phyloP scores from a whole-genome alignment of 768 basidiomycete genomes.

The Galerina marginata region DNA sequence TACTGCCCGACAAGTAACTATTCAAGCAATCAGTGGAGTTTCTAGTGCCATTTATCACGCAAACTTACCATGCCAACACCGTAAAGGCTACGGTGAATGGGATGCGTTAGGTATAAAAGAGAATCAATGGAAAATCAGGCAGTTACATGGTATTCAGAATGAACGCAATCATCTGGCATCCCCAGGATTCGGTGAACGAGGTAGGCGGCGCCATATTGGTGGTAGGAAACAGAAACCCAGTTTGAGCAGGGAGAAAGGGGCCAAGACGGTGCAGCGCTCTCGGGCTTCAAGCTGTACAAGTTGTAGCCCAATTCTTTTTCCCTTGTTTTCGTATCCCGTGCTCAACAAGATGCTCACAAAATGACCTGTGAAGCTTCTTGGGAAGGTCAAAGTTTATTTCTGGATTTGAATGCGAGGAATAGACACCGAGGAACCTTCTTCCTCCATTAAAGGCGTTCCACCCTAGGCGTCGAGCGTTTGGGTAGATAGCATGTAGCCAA shows the following conservation, averaged over 20 bases:
- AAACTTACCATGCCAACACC: background rate
- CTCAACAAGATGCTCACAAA: no score
- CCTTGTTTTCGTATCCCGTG: no score
- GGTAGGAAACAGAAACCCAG: background rate
- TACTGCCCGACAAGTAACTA: slow-evolving; percentile 17
- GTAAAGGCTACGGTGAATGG: background rate
- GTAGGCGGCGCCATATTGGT: background rate
- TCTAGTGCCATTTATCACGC: background rate
- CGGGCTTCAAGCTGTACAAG: no score
- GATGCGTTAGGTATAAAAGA: background rate
- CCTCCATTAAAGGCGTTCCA: background rate
- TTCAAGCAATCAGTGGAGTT: background rate
- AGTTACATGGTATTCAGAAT: slow-evolving; percentile 14
- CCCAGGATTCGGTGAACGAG: slow-evolving; percentile 13
- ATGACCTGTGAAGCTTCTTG: background rate
- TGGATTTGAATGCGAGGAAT: background rate
- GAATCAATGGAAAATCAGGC: background rate
- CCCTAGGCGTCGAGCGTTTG: no score
- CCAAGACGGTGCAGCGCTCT: no score
- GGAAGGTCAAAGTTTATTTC: background rate
- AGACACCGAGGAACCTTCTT: background rate
- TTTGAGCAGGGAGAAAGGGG: no score
- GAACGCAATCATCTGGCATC: slow-evolving; percentile 18
- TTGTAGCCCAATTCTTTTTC: no score
- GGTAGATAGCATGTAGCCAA: no score